phyloP scores from a whole-genome alignment of 139 green algal genomes.

The Chlamydomonas sphaeroides region DNA sequence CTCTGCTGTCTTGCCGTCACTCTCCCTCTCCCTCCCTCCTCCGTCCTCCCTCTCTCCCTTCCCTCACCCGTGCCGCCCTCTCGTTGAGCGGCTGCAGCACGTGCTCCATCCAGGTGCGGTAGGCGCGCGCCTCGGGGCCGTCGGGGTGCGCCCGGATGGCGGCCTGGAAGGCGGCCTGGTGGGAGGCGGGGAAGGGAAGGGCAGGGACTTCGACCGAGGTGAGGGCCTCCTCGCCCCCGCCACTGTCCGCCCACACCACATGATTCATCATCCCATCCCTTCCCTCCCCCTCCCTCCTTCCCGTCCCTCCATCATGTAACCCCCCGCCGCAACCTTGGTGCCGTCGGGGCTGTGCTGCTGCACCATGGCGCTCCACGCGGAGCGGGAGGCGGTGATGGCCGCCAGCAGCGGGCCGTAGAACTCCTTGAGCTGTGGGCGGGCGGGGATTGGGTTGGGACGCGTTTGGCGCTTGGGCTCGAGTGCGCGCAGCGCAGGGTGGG shows the following conservation, averaged over 20 bases:
- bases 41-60: neutral
- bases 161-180: conserved; percentile 60
- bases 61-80: conserved; percentile 51
- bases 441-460: too few species aligned
- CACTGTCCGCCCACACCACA: too few species aligned
- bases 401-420: conserved; percentile 89
- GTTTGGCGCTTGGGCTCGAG: too few species aligned
- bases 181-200: neutral
- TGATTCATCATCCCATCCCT: too few species aligned
- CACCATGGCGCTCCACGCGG: conserved; percentile 85
- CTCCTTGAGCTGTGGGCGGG: conserved; percentile 52
- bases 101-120: conserved; percentile 83
- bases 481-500: too few species aligned
- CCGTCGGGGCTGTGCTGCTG: conserved; percentile 80
- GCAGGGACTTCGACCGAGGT: too few species aligned
- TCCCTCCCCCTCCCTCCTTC: too few species aligned
- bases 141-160: conserved; percentile 60
- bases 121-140: conserved; percentile 67
- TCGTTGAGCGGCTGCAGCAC: conserved; percentile 92
- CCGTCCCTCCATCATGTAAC: too few species aligned
- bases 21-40: too few species aligned
- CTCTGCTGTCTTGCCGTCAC: too few species aligned
- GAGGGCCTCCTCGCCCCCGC: too few species aligned
- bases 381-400: conserved; percentile 80
- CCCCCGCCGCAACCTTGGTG: conserved; percentile 20